These are phyloP conservation scores for Fagopyrum esculentum DNA, from an alignment of 148 eudicot species.

Conservation along the genomic window DNA sequence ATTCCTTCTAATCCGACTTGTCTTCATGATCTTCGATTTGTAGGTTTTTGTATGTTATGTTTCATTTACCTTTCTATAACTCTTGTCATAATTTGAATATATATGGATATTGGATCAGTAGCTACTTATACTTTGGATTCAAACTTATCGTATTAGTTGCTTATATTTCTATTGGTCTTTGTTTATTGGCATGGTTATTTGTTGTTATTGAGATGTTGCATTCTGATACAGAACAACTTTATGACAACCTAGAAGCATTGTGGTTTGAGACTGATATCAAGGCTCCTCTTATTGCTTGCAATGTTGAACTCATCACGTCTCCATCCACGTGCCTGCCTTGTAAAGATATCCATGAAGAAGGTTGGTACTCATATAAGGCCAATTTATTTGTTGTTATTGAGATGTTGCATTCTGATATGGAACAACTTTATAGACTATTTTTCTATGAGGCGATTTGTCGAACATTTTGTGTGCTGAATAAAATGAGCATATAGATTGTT, in stretches of 20 bases:
- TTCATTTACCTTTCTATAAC: no score
- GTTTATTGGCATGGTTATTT: background rate
- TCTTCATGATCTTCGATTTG: no score
- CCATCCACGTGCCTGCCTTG: conserved; percentile 48
- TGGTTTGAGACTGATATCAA: conserved; percentile 78
- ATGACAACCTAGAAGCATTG: conserved; percentile 62
- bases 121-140: background rate
- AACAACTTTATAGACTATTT: no score
- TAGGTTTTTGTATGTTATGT: no score
- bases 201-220: background rate
- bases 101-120: background rate
- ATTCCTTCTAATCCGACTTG: no score
- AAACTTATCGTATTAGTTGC: background rate
- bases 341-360: conserved; percentile 45
- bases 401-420: no score
- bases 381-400: background rate
- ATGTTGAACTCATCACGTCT: conserved; percentile 80
- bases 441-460: no score
- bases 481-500: no score
- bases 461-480: no score
- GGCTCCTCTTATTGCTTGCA: conserved; percentile 75
- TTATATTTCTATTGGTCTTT: background rate
- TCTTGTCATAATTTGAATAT: background rate
- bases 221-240: conserved; percentile 17
- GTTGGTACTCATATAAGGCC: conserved; percentile 48